These are phyloP conservation scores for Corynascus novoguineensis DNA, from an alignment of 495 filamentous ascomycete species.

Conservation along the genomic window DNA sequence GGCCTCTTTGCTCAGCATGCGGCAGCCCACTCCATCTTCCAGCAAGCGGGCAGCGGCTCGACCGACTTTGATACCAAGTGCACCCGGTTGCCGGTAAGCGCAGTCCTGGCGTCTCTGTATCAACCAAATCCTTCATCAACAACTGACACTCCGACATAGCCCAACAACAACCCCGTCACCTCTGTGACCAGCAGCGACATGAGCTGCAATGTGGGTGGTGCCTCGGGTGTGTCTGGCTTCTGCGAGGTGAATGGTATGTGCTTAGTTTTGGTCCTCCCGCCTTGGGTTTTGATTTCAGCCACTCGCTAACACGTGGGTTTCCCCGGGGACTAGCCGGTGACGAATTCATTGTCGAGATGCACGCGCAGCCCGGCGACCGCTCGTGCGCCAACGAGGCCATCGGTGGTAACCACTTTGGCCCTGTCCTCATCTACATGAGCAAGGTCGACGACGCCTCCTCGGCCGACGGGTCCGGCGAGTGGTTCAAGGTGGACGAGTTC, in stretches of 20 bases:
- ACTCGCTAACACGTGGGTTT: too few relatives aligned
- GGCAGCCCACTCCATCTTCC: conserved; percentile 37
- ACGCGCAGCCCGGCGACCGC: conserved; percentile 38
- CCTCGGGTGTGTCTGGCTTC: conserved; percentile 29
- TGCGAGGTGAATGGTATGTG: conserved; percentile 23
- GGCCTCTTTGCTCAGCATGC: conserved; percentile 15
- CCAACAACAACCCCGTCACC: conserved; percentile 40
- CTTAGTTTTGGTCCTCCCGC: conserved; percentile 29
- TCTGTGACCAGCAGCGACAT: conserved; percentile 32
- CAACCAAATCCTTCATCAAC: background rate
- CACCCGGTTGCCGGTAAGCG: conserved; percentile 26
- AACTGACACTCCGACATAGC: conserved; percentile 16
- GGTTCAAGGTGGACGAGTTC: conserved; percentile 45
- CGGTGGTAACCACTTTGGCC: conserved; percentile 44
- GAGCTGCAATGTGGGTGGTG: conserved; percentile 37
- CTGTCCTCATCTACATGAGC: conserved; percentile 50
- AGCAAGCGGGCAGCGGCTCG: conserved; percentile 27
- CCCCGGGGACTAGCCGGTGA: conserved; percentile 35
- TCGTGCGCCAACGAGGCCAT: conserved; percentile 43
- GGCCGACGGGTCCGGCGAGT: conserved; percentile 37
- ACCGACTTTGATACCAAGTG: conserved; percentile 21
- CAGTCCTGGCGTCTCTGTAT: conserved; percentile 30
- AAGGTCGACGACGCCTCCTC: conserved; percentile 47
- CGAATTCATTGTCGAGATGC: conserved; percentile 29
- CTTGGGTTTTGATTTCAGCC: conserved; percentile 38